phyloP scores from a whole-genome alignment of 805 yeast genomes.

The Blastobotrys mokoenaii region DNA sequence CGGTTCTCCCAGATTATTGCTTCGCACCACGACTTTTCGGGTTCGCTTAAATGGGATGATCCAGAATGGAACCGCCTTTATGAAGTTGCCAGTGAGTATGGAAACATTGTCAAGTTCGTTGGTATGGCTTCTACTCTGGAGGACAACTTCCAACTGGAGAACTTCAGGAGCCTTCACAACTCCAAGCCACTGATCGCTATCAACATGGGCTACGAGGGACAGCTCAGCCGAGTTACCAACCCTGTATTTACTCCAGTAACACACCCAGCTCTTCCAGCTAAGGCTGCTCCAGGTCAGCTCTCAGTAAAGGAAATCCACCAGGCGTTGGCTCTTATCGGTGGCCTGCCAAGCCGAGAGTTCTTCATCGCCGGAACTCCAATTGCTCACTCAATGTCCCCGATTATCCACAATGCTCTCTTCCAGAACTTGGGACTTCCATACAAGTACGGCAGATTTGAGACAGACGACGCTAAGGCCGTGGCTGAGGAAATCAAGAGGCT shows the following conservation, averaged over 20 bases:
- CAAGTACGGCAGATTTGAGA: constrained; percentile 56
- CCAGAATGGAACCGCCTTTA: constrained; percentile 71
- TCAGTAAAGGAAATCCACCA: constrained; percentile 57
- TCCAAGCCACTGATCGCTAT: constrained; percentile 68
- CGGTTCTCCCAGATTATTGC: constrained; percentile 68
- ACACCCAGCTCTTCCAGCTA: constrained; percentile 52
- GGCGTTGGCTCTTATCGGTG: constrained; percentile 52
- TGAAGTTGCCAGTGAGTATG: constrained; percentile 53
- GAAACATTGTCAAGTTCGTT: constrained; percentile 75
- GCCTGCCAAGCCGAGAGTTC: constrained; percentile 47
- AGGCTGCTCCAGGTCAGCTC: constrained; percentile 78
- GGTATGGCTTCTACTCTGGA: constrained; percentile 57
- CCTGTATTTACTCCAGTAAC: constrained; percentile 76
- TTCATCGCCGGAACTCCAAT: constrained; percentile 78
- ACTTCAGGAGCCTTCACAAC: constrained; percentile 51
- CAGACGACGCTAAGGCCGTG: constrained; percentile 53
- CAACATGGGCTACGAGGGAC: constrained; percentile 72
- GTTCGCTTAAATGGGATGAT: constrained; percentile 52
- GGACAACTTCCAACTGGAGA: constrained; percentile 67
- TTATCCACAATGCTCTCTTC: constrained; percentile 75
- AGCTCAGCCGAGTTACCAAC: constrained; percentile 71
- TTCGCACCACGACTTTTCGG: constrained; percentile 71
- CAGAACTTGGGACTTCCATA: constrained; percentile 70
- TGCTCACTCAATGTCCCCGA: constrained; percentile 82
- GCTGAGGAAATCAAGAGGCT: constrained; percentile 41